A percentile compares a stretch with the other conserved stretches of the same genome.
Evolutionary conservation across 192 early-diverging fungal species (phyloP).

Genomic region (Coemansia sp.): DNA sequence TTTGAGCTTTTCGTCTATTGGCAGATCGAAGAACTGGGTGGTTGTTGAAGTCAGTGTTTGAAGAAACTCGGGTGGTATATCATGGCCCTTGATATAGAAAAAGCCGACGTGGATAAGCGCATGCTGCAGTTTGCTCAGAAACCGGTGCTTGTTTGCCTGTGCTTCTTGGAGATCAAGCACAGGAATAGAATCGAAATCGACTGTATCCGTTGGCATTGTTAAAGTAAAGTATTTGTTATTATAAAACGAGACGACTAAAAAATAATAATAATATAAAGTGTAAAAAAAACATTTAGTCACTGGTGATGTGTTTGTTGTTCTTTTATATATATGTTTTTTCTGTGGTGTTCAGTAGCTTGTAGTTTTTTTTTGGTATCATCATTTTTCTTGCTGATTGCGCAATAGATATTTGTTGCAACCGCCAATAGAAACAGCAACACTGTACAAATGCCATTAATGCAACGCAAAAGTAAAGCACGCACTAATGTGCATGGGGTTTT

Average conservation of each 20-base stretch:
- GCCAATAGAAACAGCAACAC: too few species aligned
- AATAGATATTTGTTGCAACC: too few species aligned
- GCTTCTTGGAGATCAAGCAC: slow-evolving; percentile 23
- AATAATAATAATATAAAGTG: neutral
- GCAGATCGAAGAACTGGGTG: slow-evolving; percentile 57
- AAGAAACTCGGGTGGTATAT: slow-evolving; percentile 42
- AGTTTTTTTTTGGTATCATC: too few species aligned
- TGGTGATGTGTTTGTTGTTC: too few species aligned
- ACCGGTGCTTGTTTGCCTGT: slow-evolving; percentile 18
- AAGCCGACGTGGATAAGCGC: slow-evolving; percentile 60
- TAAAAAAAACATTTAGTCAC: neutral
- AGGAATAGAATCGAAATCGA: slow-evolving; percentile 27
- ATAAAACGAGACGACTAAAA: neutral
- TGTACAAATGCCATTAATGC: too few species aligned
- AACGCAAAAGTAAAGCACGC: too few species aligned
- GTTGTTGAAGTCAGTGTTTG: slow-evolving; percentile 14
- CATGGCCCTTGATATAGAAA: slow-evolving; percentile 61
- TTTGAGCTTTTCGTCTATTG: slow-evolving; percentile 59
- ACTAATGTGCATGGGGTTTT: too few species aligned
- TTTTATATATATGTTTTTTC: too few species aligned
- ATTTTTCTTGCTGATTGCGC: too few species aligned
- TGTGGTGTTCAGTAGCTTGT: too few species aligned
- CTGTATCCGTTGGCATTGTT: neutral
- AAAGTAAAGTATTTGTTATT: neutral
- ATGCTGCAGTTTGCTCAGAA: slow-evolving; percentile 54